Evolutionary conservation across 495 filamentous ascomycete genomes (phyloP), one percentile per base, ranked within the genome.

Genomic region (Penicillium fimorum): DNA sequence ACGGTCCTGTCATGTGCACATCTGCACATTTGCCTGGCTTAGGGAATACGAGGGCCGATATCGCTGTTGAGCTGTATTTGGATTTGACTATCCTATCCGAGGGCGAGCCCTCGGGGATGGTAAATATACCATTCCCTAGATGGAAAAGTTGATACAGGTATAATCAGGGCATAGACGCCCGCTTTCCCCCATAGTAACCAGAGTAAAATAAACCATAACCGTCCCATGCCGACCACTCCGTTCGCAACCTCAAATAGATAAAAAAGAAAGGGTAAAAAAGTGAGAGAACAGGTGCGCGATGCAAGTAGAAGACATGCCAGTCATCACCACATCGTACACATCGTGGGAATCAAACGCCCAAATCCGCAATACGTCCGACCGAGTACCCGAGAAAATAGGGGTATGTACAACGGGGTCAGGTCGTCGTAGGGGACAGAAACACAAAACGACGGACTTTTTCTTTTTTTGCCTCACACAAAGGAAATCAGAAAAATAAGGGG

Each of bases 241-340:
- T 68, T 56, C 60, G 64, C 55, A 59, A 66, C 54, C 48, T 32
- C 57, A 60, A 60, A 55, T 49, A 47, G 47, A 52, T 32, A 55
- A 52, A 53, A 46, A 41, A n/a, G n/a, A 56, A 42, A 62, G 50
- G 49, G 49, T 27, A 51, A 50, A 58, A 61, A 18, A 61, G 45
- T 55, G 55, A 59, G 17, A 42, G 44, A 57, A 56, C 46, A 54
- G 47, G 51, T 50, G 51, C 53, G 56, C 41, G 59, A 60, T 53
- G 56, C 30, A 59, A 46, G 62, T 42, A 64, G 48, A 47, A 46
- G 59, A 55, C 52, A 35, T 32, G 43, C 52, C 52, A 43, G 51
- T 53, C 41, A 62, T 61, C 60, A 55, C 67, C 57, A 70, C 63
- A 73, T 76, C 71, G 65, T 76, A 76, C 73, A 76, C 56, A 55